These are phyloP conservation scores for Lentinula edodes DNA, from an alignment of 768 basidiomycete species.

Conservation along the genomic window DNA sequence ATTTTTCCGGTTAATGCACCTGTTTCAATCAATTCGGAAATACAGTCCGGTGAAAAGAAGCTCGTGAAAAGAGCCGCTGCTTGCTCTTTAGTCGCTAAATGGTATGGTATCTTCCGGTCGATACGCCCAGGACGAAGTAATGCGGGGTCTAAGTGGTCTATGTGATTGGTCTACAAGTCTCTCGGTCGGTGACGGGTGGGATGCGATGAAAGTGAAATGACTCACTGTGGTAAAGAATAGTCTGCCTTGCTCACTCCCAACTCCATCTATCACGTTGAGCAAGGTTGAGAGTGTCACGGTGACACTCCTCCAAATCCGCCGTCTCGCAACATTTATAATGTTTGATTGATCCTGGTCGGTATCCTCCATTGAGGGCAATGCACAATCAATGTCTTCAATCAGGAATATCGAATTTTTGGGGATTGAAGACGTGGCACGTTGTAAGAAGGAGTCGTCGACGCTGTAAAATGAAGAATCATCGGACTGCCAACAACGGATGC, in stretches of 20 bases:
- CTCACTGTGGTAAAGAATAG: conserved; percentile 55
- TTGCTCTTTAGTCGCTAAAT: conserved; percentile 40
- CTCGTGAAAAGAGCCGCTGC: conserved; percentile 41
- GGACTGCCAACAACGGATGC: background rate
- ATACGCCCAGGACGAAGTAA: conserved; percentile 53
- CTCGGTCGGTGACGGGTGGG: background rate
- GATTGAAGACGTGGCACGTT: conserved; percentile 37
- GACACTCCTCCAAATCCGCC: conserved; percentile 24
- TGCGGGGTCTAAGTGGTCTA: conserved; percentile 51
- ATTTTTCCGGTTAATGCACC: too few species aligned
- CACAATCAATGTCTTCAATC: conserved; percentile 60
- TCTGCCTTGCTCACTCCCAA: conserved; percentile 57
- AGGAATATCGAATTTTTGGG: conserved; percentile 51
- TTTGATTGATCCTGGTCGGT: conserved; percentile 5
- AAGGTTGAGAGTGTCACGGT: conserved; percentile 54
- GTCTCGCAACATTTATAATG: background rate
- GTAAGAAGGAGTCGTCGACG: conserved; percentile 45
- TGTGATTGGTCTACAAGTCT: conserved; percentile 40
- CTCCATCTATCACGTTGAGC: conserved; percentile 55
- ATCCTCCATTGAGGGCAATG: conserved; percentile 42
- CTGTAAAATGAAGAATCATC: conserved; percentile 16
- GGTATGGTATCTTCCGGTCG: conserved; percentile 48
- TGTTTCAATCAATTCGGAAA: background rate
- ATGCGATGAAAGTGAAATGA: background rate
- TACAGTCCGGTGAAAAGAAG: conserved; percentile 31